Evolutionary conservation across 495 filamentous ascomycete genomes (phyloP), one percentile per base, ranked within the genome.

Genomic region (Penicillium flavigenum): DNA sequence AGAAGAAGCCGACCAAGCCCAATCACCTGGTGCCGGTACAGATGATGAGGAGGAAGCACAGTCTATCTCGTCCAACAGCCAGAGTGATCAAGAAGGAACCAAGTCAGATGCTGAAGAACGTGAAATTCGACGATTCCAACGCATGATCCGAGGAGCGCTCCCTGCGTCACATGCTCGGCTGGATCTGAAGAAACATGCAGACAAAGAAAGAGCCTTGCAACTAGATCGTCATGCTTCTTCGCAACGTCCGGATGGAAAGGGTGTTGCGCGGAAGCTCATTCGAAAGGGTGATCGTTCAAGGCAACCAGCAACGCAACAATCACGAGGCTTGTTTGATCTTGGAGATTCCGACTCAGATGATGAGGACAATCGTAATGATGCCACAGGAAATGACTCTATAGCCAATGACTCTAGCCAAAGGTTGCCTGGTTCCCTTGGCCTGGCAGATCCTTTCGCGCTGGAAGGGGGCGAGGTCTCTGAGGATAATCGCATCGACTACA

Each of bases 121-220:
- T 27, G 60, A 57, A 42, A 67, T 85, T 11, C 62, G 67, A 58
- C 65, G 64, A 50, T 63, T 76, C 16, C 73, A 80, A 41, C 81
- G 77, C 44, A 84, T 73, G 56, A 93, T 93, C 44, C 86, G 85
- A 52, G 92, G 92, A 36, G 91, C 96, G 16, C 80, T 98, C 43
- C 92, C 93, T 36, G 93, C 93, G 5, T 97, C 93, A 4, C 96
- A 88, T 87, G 79, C 95, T 44, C 83, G 88, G 60, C 76, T 98
- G 39, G 86, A 96, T 63, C 67, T 72, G 56, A 61, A 78, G 63
- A 63, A 79, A 36, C 65, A 72, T 14, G 46, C 61, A 39, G 71
- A 74, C 55, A 64, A 77, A 69, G 60, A 74, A 51, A 68, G 57
- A 42, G 59, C 59, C 20, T 42, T 48, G 1, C 69, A 71, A 41